Evolutionary conservation across 2,329 filamentous ascomycete species (phyloP).

Genomic region (Stachybotrys chlorohalonatus): DNA sequence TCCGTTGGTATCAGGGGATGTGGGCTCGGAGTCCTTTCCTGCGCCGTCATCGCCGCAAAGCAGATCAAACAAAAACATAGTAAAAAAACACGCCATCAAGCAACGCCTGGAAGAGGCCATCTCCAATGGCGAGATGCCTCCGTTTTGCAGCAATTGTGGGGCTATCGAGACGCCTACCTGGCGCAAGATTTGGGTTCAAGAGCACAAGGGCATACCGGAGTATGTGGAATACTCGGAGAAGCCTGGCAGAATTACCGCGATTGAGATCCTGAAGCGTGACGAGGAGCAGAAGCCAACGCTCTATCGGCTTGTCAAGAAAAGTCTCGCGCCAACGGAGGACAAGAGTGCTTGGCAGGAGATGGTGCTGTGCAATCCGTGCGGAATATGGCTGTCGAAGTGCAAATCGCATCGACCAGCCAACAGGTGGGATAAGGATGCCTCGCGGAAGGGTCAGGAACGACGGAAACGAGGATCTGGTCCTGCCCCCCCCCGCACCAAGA

Average conservation of each 20-base stretch:
- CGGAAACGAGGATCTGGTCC: slow-evolving; percentile 37
- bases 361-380: slow-evolving; percentile 89
- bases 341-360: slow-evolving; percentile 61
- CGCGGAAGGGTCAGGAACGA: slow-evolving; percentile 41
- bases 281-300: slow-evolving; percentile 51
- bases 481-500: slow-evolving; percentile 34
- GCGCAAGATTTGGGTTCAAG: slow-evolving; percentile 84
- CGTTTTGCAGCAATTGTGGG: slow-evolving; percentile 86
- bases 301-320: slow-evolving; percentile 74
- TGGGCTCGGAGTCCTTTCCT: slow-evolving; percentile 7
- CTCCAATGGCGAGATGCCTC: slow-evolving; percentile 72
- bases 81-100: slow-evolving; percentile 53
- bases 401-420: slow-evolving; percentile 74
- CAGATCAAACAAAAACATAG: slow-evolving; percentile 52
- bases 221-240: slow-evolving; percentile 65
- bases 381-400: slow-evolving; percentile 88
- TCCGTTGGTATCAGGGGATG: slow-evolving; percentile 17
- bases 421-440: slow-evolving; percentile 65
- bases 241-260: slow-evolving; percentile 64
- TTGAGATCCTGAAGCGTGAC: slow-evolving; percentile 58
- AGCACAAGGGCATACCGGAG: slow-evolving; percentile 59
- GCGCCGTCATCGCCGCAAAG: slow-evolving; percentile 31
- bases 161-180: slow-evolving; percentile 94
- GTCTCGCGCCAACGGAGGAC: slow-evolving; percentile 51
- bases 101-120: slow-evolving; percentile 56